Evolutionary conservation across 257 asterid genomes (phyloP).

Genomic region (Solanum bulbocastanum): DNA sequence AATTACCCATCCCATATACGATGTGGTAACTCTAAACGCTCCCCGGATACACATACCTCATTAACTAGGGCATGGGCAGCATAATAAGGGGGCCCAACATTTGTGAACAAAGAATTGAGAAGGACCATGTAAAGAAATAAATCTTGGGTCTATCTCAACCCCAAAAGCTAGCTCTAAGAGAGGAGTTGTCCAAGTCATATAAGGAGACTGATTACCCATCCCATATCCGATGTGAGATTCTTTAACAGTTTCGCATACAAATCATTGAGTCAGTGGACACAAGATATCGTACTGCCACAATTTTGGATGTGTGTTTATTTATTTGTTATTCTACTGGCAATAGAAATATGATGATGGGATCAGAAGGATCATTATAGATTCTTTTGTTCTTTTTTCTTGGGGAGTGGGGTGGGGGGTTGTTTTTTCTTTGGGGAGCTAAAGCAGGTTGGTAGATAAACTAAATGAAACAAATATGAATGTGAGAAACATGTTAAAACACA

Average conservation of each 20-base stretch:
- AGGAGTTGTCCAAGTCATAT: not conserved
- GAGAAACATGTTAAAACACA: slow-evolving; percentile 2
- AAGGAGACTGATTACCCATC: not conserved
- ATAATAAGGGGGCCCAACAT: not conserved
- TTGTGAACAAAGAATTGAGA: not conserved
- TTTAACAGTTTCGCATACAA: not conserved
- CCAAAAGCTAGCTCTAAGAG: not conserved
- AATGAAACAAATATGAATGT: not conserved
- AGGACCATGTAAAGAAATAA: not conserved
- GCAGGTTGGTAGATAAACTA: not conserved
- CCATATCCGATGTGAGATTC: not conserved
- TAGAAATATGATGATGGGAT: not conserved
- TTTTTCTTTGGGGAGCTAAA: not conserved
- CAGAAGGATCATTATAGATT: not conserved
- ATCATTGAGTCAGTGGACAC: not conserved
- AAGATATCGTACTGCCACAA: not conserved
- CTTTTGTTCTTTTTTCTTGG: not conserved
- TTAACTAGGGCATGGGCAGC: not conserved
- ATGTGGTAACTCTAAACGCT: not conserved
- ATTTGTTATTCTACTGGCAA: no score
- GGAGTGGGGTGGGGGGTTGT: not conserved
- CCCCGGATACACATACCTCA: not conserved
- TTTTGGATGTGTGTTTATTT: not conserved
- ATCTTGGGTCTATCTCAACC: not conserved
- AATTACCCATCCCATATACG: not conserved